These are phyloP conservation scores for Dactylellina haptotyla DNA, from an alignment of 2,329 filamentous ascomycete genomes.

Conservation along the genomic window DNA sequence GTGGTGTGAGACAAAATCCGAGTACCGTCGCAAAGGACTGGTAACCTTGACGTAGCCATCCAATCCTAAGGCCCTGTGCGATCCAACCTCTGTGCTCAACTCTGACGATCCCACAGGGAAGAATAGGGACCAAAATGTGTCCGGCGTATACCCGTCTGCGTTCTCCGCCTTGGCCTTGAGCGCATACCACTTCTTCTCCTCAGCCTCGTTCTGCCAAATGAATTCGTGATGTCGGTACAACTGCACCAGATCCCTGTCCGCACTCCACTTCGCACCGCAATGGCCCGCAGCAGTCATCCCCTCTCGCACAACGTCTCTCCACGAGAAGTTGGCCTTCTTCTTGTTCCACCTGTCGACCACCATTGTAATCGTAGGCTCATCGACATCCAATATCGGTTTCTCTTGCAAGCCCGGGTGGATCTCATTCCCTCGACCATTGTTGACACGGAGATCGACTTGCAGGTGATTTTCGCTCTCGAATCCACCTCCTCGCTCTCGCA, in stretches of 20 bases:
- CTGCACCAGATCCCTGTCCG: constrained; percentile 68
- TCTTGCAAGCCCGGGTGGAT: constrained; percentile 45
- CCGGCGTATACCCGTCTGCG: constrained; percentile 12
- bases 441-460: not conserved
- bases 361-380: constrained; percentile 54
- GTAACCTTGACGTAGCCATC: constrained; percentile 73
- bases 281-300: constrained; percentile 72
- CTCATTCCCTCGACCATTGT: constrained; percentile 30
- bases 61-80: constrained; percentile 21
- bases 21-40: constrained; percentile 73
- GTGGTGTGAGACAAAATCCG: constrained; percentile 73
- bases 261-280: constrained; percentile 71
- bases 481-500: not conserved
- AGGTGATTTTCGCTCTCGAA: not conserved
- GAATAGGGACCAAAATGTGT: constrained; percentile 30
- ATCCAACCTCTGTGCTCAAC: not conserved
- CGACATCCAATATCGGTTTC: constrained; percentile 38
- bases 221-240: constrained; percentile 67
- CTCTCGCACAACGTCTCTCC: constrained; percentile 40
- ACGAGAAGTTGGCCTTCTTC: constrained; percentile 52
- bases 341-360: constrained; percentile 3
- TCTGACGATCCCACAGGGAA: constrained; percentile 21
- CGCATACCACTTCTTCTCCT: constrained; percentile 64
- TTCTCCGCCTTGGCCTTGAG: constrained; percentile 20
- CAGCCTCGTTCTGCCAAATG: constrained; percentile 61